Base-by-base conservation (phyloP, 2,329 filamentous ascomycete species). In the Phyllosticta paracitricarpa region DNA sequence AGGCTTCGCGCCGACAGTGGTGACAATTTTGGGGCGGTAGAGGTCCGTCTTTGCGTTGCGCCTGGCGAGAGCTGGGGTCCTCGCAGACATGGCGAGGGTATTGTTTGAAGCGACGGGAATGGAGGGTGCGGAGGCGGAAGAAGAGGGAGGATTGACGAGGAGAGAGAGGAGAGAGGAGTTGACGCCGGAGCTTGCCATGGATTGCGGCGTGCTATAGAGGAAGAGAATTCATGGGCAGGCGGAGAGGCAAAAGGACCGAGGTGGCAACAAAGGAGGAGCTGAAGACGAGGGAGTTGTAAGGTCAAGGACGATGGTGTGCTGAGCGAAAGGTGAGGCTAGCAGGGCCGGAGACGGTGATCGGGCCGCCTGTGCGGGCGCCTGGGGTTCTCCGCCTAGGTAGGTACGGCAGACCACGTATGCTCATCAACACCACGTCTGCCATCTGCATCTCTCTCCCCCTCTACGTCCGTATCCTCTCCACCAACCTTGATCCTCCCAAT, bases 71-170 rank as follows among this genome's bases (percentile, higher is more conserved):
- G 86, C 79, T 14, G 91, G 90, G 70, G 90, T 72, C 70, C 90
- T 72, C 54, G 72, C 89, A 19, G 91, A 88, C 89, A 97, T 94
- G 70, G 96, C 86, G 77, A 93, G 96, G 25, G 92, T 91, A 71
- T 89, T 89, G 76, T 84, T 86, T 56, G 82, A 51, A 48, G 58
- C 55, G 54, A 61, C 58, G 35, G 58, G 58, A 61, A 61, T 56
- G 58, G 58, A 52, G 25, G 58, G n/a, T 28, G 58, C 54, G 10
- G 57, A 59, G 26, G 58, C 28, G 25, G 58, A 61, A 30, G 58
- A 61, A 52, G 55, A 54, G 22, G 57, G 40, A 52, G 58, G 54
- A 35, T 51, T 56, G 58, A 22, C 56, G 19, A 61, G 58, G 17
- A 48, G 40, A 17, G 54, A 40, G 54, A 56, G 58, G 14, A 61